Base-by-base conservation (phyloP, 1,139 yeast species). In the Taphrina pruni region DNA sequence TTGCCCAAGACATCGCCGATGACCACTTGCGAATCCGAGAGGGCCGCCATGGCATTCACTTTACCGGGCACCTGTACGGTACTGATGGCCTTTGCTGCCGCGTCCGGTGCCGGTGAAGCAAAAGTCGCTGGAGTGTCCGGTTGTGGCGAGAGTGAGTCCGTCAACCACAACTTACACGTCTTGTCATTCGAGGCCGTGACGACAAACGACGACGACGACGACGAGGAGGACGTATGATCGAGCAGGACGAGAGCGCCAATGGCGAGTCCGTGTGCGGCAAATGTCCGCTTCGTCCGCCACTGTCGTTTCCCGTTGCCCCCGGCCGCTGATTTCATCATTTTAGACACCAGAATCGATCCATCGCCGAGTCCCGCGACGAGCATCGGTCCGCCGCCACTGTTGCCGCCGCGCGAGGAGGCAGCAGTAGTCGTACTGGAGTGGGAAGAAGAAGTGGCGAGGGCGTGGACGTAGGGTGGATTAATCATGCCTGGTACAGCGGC, bases 1-100 rank as follows among this genome's bases (percentile, higher is more conserved):
- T 81, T 9, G 82, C 81, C 73, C 81, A 82, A 71, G 76, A 76
- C 62, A 32, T 58, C 62, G 2, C 62, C 62, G 17, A 45, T 11
- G 21, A 36, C 41, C 39, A 45, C 62, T n/a, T 32, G 38, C 8
- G 21, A 14, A 26, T 58, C 54, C 7, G 26, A 52, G 1, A 58
- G 41, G 35, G 21, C 32, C 6, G 51, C 62, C 17, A 58, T 45
- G 32, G 62, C 39, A 45, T 58, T 58, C 36, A 58, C 46, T 32
- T 58, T 58, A 21, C 26, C 50, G n/a, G 58, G 58, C 45, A 54
- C 21, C 17, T 38, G 58, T 5, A 54, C 58, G 21, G 45, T n/a
- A 17, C 36, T 26, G 12, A 50, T 7, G 11, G 43, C 43, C 43
- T 39, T 14, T 14, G 14, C 43, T 39, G 14, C 43, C 6, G 14